Evolutionary conservation across 1,284 basidiomycete species (phyloP), one percentile per base, ranked within the genome.

Genomic region (Fomitopsis betulina): DNA sequence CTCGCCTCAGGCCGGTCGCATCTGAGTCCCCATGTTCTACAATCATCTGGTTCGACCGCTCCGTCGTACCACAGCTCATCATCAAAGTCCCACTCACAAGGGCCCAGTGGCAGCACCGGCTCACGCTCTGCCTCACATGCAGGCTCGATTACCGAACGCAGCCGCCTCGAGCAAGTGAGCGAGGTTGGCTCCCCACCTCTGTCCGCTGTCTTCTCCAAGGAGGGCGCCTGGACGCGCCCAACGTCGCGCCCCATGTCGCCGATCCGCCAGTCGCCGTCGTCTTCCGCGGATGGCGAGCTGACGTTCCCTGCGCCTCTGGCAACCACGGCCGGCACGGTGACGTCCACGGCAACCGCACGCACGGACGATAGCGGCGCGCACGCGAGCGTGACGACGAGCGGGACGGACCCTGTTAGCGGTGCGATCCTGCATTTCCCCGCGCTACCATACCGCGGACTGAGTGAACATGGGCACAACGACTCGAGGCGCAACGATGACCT

Each of bases 1-100:
- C 66, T 88, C 17, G 80, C 85, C 64, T 87, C 85, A 0, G 78
- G 81, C 75, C 76, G 74, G 30, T 85, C 84, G 0, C 79, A 80
- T 59, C 68, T 84, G 19, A 75, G 73, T 62, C 80, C 82, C 0
- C 62, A 69, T 39, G 70, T 68, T 30, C 76, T 77, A 42, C 75
- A 74, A 17, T 76, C 78, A 2, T 72, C 78, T 23, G 80, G 81
- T 47, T 87, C 86, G 1, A 75, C 83, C 0, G 71, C 75, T 13
- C 81, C 79, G 56, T 62, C 76, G 60, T 64, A 67, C 50, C 64
- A 74, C 64, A 75, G 79, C 51, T 85, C 75, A 13, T 83, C 82
- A 0, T 83, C 83, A 5, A 72, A 76, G 5, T 75, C 68, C 1
- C 73, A 75, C 53, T 79, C 81, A 10, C 71, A 73, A 13, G 73